These are phyloP conservation scores for Aureobasidium lini DNA, from an alignment of 2,329 filamentous ascomycete species.

Conservation along the genomic window DNA sequence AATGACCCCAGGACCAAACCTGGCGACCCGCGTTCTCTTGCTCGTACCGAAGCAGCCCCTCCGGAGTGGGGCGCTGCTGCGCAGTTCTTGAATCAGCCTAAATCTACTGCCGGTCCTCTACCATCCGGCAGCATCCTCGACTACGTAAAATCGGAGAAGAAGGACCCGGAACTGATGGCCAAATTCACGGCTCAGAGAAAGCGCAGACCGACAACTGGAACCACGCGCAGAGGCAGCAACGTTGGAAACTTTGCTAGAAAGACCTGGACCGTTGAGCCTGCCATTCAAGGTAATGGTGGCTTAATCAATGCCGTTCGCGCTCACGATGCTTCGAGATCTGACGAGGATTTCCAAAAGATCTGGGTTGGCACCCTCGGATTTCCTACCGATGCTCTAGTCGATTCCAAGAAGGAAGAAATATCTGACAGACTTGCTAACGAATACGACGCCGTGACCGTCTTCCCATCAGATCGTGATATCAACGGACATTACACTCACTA, in stretches of 20 bases:
- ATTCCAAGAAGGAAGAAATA: constrained; percentile 73
- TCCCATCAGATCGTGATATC: constrained; percentile 83
- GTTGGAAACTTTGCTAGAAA: constrained; percentile 58
- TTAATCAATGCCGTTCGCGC: constrained; percentile 74
- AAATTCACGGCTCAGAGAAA: constrained; percentile 18
- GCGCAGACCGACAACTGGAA: constrained; percentile 4
- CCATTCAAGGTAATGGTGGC: constrained; percentile 87
- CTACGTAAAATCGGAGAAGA: constrained; percentile 45
- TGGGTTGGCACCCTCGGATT: constrained; percentile 92
- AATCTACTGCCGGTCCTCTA: constrained; percentile 63
- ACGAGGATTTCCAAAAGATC: constrained; percentile 64
- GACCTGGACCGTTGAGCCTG: constrained; percentile 73
- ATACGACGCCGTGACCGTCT: constrained; percentile 75
- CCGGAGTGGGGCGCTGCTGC: constrained; percentile 63
- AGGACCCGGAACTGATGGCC: constrained; percentile 19
- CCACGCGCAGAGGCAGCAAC: constrained; percentile 29
- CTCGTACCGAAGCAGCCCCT: constrained; percentile 66
- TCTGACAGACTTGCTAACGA: constrained; percentile 73
- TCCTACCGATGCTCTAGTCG: constrained; percentile 77
- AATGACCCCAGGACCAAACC: constrained; percentile 39
- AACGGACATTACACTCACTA: constrained; percentile 93
- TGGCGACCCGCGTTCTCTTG: constrained; percentile 45
- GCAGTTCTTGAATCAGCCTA: constrained; percentile 66
- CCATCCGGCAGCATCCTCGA: constrained; percentile 60
- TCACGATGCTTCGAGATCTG: constrained; percentile 46